Evolutionary conservation across 2,329 filamentous ascomycete genomes (phyloP), one percentile per base, ranked within the genome.

Genomic region (Endothia cerciana): DNA sequence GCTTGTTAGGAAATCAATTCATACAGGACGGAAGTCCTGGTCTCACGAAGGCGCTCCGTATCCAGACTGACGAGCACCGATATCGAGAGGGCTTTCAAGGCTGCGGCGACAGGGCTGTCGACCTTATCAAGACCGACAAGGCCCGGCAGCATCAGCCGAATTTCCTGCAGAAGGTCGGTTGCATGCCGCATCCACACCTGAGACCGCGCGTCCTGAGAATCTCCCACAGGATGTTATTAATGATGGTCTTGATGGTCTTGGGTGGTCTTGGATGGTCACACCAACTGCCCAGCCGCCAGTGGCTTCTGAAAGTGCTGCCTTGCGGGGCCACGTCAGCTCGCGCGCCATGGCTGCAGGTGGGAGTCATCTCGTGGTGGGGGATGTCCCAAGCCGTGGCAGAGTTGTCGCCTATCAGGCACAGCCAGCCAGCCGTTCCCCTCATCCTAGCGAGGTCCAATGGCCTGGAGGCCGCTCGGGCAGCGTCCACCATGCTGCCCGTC

Each of bases 241-340:
- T 55, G 28, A 13, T 13, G 13, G 6, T n/a, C n/a, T 40, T 40
- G 1, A 43, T 38, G n/a, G 22, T 45, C 22, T 17, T 6, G 30
- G 43, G 38, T 45, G 22, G 22, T 45, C 22, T 17, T 6, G 30
- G 43, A 41, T 45, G 22, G 25, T 30, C 47, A 30, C 25, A 51
- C 28, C 51, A 13, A 41, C n/a, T 6, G n/a, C 56, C 33, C 11
- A 43, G 57, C 36, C 49, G 25, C 22, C n/a, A 61, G 51, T 51
- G 57, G 33, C 65, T 59, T 30, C 11, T 25, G 25, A 13, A 43
- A 19, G 51, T 62, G 65, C 57, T 69, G 65, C 67, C 67, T 69
- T 68, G 47, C 56, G 49, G 60, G 68, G 68, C 68, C 68, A 67
- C 68, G 68, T 69, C 66, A 69, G 64, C 69, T 70, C 60, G 65